A percentile compares a stretch with the other conserved stretches of the same genome.
These are phyloP conservation scores for Pulveroboletus sp. DNA, from an alignment of 768 basidiomycete species.

Conservation along the genomic window DNA sequence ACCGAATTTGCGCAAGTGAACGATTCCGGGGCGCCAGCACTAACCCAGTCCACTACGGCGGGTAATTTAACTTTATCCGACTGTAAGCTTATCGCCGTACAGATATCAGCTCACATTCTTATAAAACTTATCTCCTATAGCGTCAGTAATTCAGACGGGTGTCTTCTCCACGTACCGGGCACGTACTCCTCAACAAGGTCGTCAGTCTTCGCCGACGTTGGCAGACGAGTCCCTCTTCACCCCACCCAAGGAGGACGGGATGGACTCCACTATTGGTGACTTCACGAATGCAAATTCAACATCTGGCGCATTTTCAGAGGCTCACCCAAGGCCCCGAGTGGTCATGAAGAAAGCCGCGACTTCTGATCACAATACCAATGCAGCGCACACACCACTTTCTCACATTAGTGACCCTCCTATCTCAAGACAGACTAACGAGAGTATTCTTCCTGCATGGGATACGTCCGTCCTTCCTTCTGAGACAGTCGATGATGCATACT, in stretches of 20 bases:
- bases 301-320: neutral
- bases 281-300: constrained; percentile 12
- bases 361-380: neutral
- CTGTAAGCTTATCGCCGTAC: constrained; percentile 6
- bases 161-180: constrained; percentile 11
- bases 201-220: constrained; percentile 1
- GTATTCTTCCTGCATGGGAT: constrained; percentile 15
- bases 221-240: constrained; percentile 26
- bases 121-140: neutral
- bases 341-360: constrained; percentile 16
- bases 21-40: neutral
- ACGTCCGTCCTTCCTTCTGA: constrained; percentile 11
- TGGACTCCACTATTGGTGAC: constrained; percentile 9
- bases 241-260: constrained; percentile 5
- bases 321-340: constrained; percentile 24
- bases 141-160: constrained; percentile 19
- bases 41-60: neutral
- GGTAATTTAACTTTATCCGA: neutral
- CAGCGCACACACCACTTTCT: constrained; percentile 13
- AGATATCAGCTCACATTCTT: neutral
- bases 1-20: neutral
- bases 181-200: constrained; percentile 12
- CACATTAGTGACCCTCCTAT: constrained; percentile 19
- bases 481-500: constrained; percentile 15
- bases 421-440: constrained; percentile 15